A percentile compares a stretch with the other conserved stretches of the same genome.
Conservation (phyloP, 108 stramenopile species). For the Conticribra weissflogii region DNA sequence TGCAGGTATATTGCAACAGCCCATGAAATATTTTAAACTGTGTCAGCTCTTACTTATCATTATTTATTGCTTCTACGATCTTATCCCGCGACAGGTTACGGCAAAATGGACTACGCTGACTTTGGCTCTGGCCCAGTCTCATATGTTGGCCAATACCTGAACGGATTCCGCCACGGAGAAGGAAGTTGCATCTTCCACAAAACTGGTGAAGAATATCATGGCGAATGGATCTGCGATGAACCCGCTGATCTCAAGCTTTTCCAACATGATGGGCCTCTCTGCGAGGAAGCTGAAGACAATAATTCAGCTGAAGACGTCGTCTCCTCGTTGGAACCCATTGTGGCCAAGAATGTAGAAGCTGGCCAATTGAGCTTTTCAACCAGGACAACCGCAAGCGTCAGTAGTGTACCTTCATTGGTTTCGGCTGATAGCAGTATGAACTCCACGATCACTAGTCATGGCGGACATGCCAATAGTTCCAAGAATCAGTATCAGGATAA, state of each 20-base stretch:
- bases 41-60: neutral
- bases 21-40: neutral
- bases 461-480: neutral
- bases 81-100: conserved; percentile 18
- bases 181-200: conserved; percentile 37
- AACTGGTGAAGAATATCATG: conserved; percentile 35
- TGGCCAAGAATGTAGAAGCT: no score
- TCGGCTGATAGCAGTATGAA: neutral
- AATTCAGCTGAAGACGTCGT: neutral
- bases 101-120: conserved; percentile 37
- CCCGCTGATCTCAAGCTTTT: conserved; percentile 37
- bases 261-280: conserved; percentile 34
- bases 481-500: neutral
- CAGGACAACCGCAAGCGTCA: neutral
- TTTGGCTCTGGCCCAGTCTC: conserved; percentile 21
- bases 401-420: neutral
- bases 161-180: conserved; percentile 46
- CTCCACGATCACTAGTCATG: neutral
- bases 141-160: conserved; percentile 38
- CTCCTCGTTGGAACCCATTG: no score
- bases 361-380: neutral
- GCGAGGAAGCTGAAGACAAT: neutral
- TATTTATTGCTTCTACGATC: neutral
- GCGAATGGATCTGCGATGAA: conserved; percentile 40
- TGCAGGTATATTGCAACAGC: neutral